These are phyloP conservation scores for Quambalaria eucalypti DNA, from an alignment of 1,284 basidiomycete species.

Conservation along the genomic window DNA sequence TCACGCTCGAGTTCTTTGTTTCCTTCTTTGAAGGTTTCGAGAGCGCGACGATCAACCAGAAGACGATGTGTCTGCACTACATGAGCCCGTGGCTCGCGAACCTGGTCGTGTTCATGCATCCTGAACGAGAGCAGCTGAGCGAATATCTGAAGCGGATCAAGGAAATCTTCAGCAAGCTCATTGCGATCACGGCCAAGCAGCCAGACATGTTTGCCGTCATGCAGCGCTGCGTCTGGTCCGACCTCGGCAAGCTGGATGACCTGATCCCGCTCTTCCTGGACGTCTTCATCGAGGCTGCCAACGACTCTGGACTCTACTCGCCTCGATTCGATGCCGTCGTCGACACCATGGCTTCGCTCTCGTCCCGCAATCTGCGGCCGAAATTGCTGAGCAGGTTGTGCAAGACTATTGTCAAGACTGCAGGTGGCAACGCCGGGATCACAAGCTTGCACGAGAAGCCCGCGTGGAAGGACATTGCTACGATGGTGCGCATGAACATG, in stretches of 20 bases:
- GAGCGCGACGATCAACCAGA: constrained; percentile 28
- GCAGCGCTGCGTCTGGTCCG: constrained; percentile 40
- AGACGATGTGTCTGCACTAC: constrained; percentile 37
- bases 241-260: constrained; percentile 38
- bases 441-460: constrained; percentile 32
- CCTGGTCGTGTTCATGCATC: constrained; percentile 36
- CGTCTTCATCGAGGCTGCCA: constrained; percentile 38
- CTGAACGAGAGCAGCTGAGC: constrained; percentile 30
- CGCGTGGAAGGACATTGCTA: constrained; percentile 42
- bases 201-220: constrained; percentile 41
- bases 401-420: constrained; percentile 37
- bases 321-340: constrained; percentile 37
- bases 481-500: constrained; percentile 41
- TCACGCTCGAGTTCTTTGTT: constrained; percentile 37
- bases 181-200: constrained; percentile 42
- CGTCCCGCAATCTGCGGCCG: constrained; percentile 38
- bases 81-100: constrained; percentile 41
- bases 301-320: constrained; percentile 40
- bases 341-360: constrained; percentile 42
- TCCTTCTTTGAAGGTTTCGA: constrained; percentile 44
- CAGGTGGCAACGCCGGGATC: constrained; percentile 30
- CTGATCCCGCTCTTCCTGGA: constrained; percentile 38
- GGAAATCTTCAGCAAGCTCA: constrained; percentile 36
- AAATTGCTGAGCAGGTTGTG: constrained; percentile 37
- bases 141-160: constrained; percentile 40